These are phyloP conservation scores for Leccinum angustisporum DNA, from an alignment of 1,284 basidiomycete species.

Conservation along the genomic window DNA sequence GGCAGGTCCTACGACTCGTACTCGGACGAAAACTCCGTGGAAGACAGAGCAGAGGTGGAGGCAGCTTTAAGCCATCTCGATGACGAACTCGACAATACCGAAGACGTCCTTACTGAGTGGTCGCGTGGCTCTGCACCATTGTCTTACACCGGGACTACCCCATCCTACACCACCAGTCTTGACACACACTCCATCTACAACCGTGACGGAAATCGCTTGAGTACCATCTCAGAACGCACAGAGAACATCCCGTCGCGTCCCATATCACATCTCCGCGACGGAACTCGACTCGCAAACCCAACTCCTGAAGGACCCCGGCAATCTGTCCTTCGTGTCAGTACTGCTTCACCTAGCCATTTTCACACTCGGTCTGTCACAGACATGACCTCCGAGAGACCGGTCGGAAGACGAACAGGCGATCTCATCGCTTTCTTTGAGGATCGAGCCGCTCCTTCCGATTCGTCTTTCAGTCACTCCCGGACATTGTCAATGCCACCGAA, in stretches of 20 bases:
- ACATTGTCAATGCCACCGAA: slow-evolving; percentile 54
- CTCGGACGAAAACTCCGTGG: slow-evolving; percentile 46
- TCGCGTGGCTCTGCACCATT: slow-evolving; percentile 38
- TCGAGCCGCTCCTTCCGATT: slow-evolving; percentile 35
- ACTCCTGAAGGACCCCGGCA: slow-evolving; percentile 43
- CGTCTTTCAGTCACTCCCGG: slow-evolving; percentile 45
- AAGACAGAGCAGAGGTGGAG: slow-evolving; percentile 60
- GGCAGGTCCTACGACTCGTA: slow-evolving; percentile 38
- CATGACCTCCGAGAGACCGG: slow-evolving; percentile 35
- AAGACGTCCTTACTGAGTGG: slow-evolving; percentile 62
- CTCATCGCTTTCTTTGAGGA: slow-evolving; percentile 77
- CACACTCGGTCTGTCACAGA: slow-evolving; percentile 32
- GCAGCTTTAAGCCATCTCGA: slow-evolving; percentile 63
- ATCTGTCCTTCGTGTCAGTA: slow-evolving; percentile 33
- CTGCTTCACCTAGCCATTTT: slow-evolving; percentile 27
- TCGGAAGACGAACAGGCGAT: slow-evolving; percentile 61
- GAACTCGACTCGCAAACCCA: slow-evolving; percentile 35
- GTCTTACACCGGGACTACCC: slow-evolving; percentile 40
- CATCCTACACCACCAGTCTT: slow-evolving; percentile 31
- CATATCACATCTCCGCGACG: slow-evolving; percentile 37
- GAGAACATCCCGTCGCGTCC: slow-evolving; percentile 51
- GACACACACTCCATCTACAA: slow-evolving; percentile 39
- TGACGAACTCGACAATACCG: slow-evolving; percentile 60
- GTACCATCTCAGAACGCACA: slow-evolving; percentile 60
- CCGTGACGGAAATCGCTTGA: slow-evolving; percentile 45